Conservation (phyloP, 306 rosid genomes). For the Fagus crenata region DNA sequence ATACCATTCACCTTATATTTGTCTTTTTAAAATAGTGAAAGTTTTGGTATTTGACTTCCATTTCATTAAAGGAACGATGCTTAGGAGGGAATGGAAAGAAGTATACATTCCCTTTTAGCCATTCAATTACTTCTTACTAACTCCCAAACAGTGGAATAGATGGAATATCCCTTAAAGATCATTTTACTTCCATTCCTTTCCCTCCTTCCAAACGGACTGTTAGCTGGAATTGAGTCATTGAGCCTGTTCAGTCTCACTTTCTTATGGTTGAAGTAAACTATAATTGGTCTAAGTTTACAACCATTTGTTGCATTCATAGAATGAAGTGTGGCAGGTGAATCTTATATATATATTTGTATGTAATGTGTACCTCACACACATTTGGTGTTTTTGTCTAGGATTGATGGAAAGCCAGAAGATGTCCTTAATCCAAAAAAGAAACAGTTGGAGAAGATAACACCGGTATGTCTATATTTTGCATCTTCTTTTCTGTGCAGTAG, state of each 20-base stretch:
- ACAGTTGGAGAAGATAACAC: conserved; percentile 91
- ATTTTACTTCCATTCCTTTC: no score
- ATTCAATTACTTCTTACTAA: no score
- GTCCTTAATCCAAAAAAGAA: conserved; percentile 99
- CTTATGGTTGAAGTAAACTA: not conserved
- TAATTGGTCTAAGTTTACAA: not conserved
- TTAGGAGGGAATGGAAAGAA: no score
- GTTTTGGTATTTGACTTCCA: no score
- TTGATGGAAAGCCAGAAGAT: conserved; percentile 96
- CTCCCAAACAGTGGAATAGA: no score
- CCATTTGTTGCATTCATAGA: not conserved
- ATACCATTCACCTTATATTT: no score
- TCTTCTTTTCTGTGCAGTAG: not conserved
- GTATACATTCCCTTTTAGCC: no score
- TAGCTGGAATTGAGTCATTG: not conserved
- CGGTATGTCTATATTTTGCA: conserved; percentile 46
- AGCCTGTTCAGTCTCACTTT: not conserved
- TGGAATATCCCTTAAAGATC: no score
- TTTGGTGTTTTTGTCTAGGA: conserved; percentile 43
- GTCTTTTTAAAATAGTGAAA: no score
- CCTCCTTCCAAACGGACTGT: no score
- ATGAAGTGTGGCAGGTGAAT: not conserved
- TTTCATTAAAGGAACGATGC: no score
- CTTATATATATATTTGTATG: not conserved
- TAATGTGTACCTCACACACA: conserved; percentile 11